Percentiles rank a stretch among this genome's conserved stretches.
Conservation (phyloP, 108 stramenopile species). For the Nitzschia putrida region DNA sequence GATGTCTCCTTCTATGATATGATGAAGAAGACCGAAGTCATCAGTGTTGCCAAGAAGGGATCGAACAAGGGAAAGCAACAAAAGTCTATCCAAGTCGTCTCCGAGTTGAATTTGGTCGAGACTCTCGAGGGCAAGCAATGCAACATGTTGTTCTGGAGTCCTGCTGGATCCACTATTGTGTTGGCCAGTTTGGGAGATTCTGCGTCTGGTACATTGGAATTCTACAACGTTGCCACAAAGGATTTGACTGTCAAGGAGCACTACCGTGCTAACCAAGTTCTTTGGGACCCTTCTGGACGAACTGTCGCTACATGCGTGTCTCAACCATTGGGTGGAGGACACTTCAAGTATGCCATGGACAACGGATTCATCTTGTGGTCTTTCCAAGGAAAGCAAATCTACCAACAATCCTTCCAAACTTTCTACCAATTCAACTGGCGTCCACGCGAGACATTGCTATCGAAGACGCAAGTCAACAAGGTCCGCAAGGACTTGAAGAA, state of each 20-base stretch:
- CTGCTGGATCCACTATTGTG: conserved; percentile 86
- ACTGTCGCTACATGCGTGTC: conserved; percentile 87
- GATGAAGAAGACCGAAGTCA: conserved; percentile 61
- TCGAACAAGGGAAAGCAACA: conserved; percentile 57
- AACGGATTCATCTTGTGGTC: conserved; percentile 95
- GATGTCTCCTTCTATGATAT: conserved; percentile 94
- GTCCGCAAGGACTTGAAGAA: conserved; percentile 92
- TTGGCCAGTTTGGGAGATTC: conserved; percentile 91
- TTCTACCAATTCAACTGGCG: conserved; percentile 97
- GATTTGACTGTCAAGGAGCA: conserved; percentile 84
- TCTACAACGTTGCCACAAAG: conserved; percentile 93
- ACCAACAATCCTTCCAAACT: conserved; percentile 85
- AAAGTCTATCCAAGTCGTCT: conserved; percentile 36
- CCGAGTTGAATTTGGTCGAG: conserved; percentile 79
- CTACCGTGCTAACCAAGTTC: conserved; percentile 90
- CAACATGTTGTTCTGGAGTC: conserved; percentile 94
- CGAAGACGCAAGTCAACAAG: conserved; percentile 76
- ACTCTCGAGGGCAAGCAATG: conserved; percentile 86
- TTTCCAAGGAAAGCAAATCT: conserved; percentile 92
- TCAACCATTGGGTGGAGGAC: conserved; percentile 91
- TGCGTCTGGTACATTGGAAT: conserved; percentile 86
- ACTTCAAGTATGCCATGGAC: conserved; percentile 97
- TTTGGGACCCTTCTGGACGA: conserved; percentile 95
- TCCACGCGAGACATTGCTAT: conserved; percentile 85
- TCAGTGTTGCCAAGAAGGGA: conserved; percentile 40